Percentiles rank a stretch among this genome's conserved stretches.
These are phyloP conservation scores for Ceratobasidium sp. DNA, from an alignment of 1,284 basidiomycete genomes.

Conservation along the genomic window DNA sequence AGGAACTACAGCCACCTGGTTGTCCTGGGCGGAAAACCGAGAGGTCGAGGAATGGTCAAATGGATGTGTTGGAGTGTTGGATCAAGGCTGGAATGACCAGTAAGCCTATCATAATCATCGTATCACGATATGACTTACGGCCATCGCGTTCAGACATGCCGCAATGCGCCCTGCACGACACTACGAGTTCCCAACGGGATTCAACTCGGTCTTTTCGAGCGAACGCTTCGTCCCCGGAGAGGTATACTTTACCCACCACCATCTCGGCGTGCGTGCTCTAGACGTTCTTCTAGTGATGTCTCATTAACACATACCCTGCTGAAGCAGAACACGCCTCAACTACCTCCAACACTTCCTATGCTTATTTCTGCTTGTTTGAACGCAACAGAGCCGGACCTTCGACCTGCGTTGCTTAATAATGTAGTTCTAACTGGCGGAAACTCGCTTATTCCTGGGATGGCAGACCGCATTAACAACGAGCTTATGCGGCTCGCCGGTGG, in stretches of 20 bases:
- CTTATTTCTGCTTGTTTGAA: conserved; percentile 86
- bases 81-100: conserved; percentile 92
- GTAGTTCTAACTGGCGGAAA: conserved; percentile 96
- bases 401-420: conserved; percentile 90
- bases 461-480: conserved; percentile 88
- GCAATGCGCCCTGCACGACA: conserved; percentile 69
- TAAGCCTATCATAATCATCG: conserved; percentile 58
- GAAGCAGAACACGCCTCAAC: conserved; percentile 61
- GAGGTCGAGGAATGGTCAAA: conserved; percentile 97
- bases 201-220: conserved; percentile 85
- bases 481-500: conserved; percentile 83
- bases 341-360: conserved; percentile 81
- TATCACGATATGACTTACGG: background rate
- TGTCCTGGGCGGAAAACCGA: conserved; percentile 82
- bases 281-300: conserved; percentile 25
- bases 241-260: conserved; percentile 88
- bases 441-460: conserved; percentile 87
- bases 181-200: conserved; percentile 98
- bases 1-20: conserved; percentile 84
- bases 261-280: conserved; percentile 74
- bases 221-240: conserved; percentile 91
- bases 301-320: conserved; percentile 38
- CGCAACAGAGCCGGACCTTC: conserved; percentile 92
- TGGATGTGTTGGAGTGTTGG: conserved; percentile 85
- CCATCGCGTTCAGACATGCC: conserved; percentile 62